Base-by-base conservation (phyloP, 2,329 filamentous ascomycete species). In the Onygena corvina region DNA sequence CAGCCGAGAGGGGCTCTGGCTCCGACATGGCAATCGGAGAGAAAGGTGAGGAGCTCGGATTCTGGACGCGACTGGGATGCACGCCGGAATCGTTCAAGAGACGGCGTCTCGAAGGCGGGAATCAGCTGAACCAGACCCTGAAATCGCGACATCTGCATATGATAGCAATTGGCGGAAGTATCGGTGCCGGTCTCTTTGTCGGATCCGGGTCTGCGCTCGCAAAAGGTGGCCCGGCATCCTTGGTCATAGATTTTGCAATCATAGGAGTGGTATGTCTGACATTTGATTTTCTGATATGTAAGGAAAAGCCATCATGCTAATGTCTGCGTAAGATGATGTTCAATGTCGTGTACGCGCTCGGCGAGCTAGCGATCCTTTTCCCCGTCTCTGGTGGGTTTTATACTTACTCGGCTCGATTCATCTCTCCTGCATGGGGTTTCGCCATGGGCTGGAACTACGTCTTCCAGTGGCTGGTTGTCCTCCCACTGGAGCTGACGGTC, bases 401-500 rank as follows among this genome's bases (percentile, higher is more conserved):
- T 60, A 74, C 72, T 12, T 80, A 80, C 55, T 70, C 76, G 36
- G 70, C 75, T 44, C 74, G 77, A 48, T 81, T 81, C 55, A 66
- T 81, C 52, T 77, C 80, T 54, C 78, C 78, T 23, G 71, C 76
- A 12, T 76, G 73, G 67, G 68, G 67, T 1, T 70, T 71, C 47
- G 67, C 67, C 18, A 67, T 70, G 59, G 67, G 67, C 11, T 70
- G 67, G 67, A 65, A 69, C 50, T 92, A 94, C 61, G 85, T 84
- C 3, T 66, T 94, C 55, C 83, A 88, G 65, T 94, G 88, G 87
- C 74, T 92, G 1, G 76, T 85, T 34, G 79, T 89, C 0, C 66
- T 94, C 20, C 87, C 87, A 0, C 74, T 93, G 40, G 87, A 94
- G 63, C 80, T 94, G 47, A 84, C 90, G 50, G 83, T 84, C 1